Evolutionary conservation across 2,329 filamentous ascomycete species (phyloP).

Genomic region (Fusarium aywerte): DNA sequence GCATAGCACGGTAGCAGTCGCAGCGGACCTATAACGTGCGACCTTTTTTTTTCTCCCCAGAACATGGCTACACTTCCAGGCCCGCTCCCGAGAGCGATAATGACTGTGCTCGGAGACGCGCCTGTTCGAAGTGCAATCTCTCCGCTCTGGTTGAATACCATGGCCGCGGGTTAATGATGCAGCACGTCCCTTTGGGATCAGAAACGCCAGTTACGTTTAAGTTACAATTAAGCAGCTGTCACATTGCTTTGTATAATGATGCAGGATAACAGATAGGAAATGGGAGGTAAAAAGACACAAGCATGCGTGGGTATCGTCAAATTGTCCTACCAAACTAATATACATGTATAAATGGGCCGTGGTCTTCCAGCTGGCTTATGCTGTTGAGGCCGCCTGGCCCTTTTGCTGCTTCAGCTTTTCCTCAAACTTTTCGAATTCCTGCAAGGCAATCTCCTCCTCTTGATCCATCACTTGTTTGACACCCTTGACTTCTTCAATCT

Average conservation of each 20-base stretch:
- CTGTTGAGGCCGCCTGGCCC: conserved; percentile 44
- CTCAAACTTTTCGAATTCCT: conserved; percentile 95
- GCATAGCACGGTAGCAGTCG: conserved; percentile 2
- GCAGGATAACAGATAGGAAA: not conserved
- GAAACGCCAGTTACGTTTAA: not conserved
- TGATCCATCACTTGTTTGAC: conserved; percentile 91
- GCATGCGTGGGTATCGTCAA: conserved; percentile 45
- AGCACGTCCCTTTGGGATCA: not conserved
- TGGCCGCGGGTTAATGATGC: not conserved
- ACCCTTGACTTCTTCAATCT: conserved; percentile 96
- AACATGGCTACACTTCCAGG: not conserved
- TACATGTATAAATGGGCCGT: conserved; percentile 30
- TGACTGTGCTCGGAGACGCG: not conserved
- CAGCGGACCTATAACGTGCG: not conserved
- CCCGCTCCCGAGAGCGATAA: not conserved
- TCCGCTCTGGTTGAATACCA: not conserved
- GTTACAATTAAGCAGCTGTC: not conserved
- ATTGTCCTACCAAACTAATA: conserved; percentile 39
- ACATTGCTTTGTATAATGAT: not conserved
- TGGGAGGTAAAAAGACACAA: not conserved
- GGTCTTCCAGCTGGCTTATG: not conserved
- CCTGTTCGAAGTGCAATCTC: not conserved
- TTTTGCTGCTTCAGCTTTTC: conserved; percentile 75
- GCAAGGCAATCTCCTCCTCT: conserved; percentile 87
- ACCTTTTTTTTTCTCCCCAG: not conserved